Conservation (phyloP, 2,329 filamentous ascomycete genomes). For the Colletotrichum sp. region DNA sequence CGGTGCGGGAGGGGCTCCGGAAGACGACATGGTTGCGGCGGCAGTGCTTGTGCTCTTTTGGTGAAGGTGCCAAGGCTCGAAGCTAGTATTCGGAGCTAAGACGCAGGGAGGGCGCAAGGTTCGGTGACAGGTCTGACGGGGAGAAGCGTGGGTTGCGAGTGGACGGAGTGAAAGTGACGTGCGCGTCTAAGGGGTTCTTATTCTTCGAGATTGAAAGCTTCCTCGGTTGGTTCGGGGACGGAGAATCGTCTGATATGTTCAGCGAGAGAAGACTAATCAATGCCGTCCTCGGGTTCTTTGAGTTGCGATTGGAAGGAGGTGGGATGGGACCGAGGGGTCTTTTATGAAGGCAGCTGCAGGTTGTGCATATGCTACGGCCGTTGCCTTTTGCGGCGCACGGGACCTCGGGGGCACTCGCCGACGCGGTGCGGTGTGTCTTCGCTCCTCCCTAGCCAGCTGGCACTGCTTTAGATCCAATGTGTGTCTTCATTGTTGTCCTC, state of each 20-base stretch:
- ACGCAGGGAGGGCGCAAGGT: background rate
- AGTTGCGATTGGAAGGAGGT: background rate
- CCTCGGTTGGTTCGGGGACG: background rate
- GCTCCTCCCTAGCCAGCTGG: background rate
- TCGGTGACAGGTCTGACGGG: background rate
- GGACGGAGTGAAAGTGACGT: background rate
- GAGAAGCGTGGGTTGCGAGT: background rate
- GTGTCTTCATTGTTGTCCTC: background rate
- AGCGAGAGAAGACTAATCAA: background rate
- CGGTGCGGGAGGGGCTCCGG: background rate
- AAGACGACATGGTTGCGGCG: background rate
- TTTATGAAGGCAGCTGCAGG: background rate
- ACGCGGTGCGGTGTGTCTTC: background rate
- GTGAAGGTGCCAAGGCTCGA: background rate
- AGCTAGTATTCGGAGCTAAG: background rate
- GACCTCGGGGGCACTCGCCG: background rate
- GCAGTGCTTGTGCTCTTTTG: background rate
- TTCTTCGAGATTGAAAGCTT: background rate
- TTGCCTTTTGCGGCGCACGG: slow-evolving; percentile 9
- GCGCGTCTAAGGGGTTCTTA: background rate
- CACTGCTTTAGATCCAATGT: background rate
- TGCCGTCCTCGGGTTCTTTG: background rate
- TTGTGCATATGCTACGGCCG: background rate
- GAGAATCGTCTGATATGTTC: background rate
- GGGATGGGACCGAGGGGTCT: background rate